Evolutionary conservation across 306 rosid genomes (phyloP), one percentile per base, ranked within the genome.

Genomic region (Herpetospermum pedunculosum): DNA sequence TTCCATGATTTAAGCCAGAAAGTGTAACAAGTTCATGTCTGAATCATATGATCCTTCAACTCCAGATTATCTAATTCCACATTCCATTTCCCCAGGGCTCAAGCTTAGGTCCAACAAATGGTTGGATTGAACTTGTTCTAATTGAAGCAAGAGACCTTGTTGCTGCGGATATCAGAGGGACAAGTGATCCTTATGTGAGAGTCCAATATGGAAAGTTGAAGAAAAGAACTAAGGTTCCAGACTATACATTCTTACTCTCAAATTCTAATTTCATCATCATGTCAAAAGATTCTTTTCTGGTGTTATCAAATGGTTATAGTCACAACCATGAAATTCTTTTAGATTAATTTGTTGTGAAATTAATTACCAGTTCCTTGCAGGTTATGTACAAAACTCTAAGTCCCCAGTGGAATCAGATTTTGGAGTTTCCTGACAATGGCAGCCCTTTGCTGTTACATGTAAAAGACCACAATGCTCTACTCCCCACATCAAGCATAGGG

Each of bases 121-220:
- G 98, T 74, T 87, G 88, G 96, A 79, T 94, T 68, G 98, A 94
- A 78, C 92, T 94, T 80, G 88, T 87, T 80, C 85, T 94, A 75
- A 77, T 94, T 72, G 97, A 89, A 80, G 98, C 88, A 23, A 91
- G 81, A 78, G 97, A 94, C 74, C 96, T 89, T 47, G 43, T 91
- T 78, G 97, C 95, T 7, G 97, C 97, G 11, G 98, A 94, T 85
- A 80, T 94, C 77, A 82, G 97, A 88, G 98, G 97, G 73, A 91
- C 98, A 48, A 94, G 96, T 26, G 99, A 95, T 87, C 99, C 99
- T 10, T 95, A 81, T 34, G 99, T 95, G 75, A 85, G 94, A 83
- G 97, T 91, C 50, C 96, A 91, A 9, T 91, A 91, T 43, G 97
- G 96, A 69, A 85, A 76, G 77, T 71, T 86, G 74, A 91, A 89